Base-by-base conservation (phyloP, 305 asterid genomes). In the Nicotiana rustica region DNA sequence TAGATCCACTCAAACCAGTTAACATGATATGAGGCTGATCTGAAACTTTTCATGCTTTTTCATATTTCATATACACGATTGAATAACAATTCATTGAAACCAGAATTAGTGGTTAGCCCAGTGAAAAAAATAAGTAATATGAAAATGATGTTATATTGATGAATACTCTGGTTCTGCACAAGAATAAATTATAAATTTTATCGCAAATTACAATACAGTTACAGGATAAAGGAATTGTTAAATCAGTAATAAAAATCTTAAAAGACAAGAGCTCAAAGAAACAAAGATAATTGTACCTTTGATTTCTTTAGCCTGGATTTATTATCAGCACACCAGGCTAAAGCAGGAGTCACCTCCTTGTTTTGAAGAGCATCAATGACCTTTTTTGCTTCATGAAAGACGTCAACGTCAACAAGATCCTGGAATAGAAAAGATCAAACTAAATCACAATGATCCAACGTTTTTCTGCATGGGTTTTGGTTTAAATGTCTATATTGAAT, bases 301-400 rank as follows among this genome's bases (percentile, higher is more conserved):
- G 97, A 87, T 89, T 94, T 96, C 94, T 94, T 96, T 85, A 96
- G 89, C 90, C 94, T 94, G 83, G 97, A 89, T 88, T 96, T 96
- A 85, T 96, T 96, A 61, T 96, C 99, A 67, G 95, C 92, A 88
- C 99, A 96, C 99, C 99, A 96, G 62, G 97, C 93, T 68, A 96
- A 89, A 86, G 99, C 99, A 86, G 99, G 98, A 69, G 92, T 85
- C 56, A 93, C 94, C 83, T 92, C 97, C 94, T 93, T 94, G 87
- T 85, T 90, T 84, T 92, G 95, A 85, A 96, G 98, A 81, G 98
- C 99, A 82, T 93, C 97, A 78, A 93, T 93, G 47, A 96, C 98
- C 85, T 85, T 94, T 89, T 85, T 93, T 60, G 99, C 99, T 87
- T 96, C 99, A 80, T 87, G 89, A 91, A 96, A 96, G 86, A 96